These are phyloP conservation scores for Pyrenochaeta sp. DNA, from an alignment of 2,329 filamentous ascomycete species.

Conservation along the genomic window DNA sequence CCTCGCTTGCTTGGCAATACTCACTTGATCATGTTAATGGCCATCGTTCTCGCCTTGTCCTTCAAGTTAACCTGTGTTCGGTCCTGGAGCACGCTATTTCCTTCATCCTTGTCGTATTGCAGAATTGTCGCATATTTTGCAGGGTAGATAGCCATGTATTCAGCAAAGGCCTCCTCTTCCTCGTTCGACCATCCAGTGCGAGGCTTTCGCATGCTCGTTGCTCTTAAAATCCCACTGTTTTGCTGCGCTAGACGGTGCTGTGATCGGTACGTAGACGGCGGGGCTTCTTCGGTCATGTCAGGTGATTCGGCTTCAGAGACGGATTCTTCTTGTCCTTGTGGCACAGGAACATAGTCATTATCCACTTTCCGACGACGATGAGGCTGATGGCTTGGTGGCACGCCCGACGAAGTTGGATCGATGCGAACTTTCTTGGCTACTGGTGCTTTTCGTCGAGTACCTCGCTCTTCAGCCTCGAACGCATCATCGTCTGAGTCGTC, in stretches of 20 bases:
- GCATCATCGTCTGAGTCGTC: slow-evolving; percentile 50
- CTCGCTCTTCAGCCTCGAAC: slow-evolving; percentile 54
- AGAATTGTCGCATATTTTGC: slow-evolving; percentile 59
- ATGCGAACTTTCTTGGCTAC: slow-evolving; percentile 39
- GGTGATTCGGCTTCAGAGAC: slow-evolving; percentile 34
- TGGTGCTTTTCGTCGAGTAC: slow-evolving; percentile 44
- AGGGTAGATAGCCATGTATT: slow-evolving; percentile 58
- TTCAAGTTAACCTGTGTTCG: slow-evolving; percentile 63
- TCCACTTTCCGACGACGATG: slow-evolving; percentile 5
- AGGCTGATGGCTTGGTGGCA: slow-evolving; percentile 42
- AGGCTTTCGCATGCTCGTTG: slow-evolving; percentile 17
- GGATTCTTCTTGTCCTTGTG: slow-evolving; percentile 25
- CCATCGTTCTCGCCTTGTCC: slow-evolving; percentile 55
- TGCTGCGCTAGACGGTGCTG: slow-evolving; percentile 29
- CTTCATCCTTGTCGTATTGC: slow-evolving; percentile 22
- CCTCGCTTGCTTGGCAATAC: slow-evolving; percentile 8
- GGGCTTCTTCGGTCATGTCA: slow-evolving; percentile 36
- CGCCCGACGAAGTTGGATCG: slow-evolving; percentile 27
- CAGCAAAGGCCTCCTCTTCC: slow-evolving; percentile 55
- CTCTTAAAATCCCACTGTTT: slow-evolving; percentile 10
- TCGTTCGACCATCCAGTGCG: slow-evolving; percentile 33
- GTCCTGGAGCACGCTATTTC: slow-evolving; percentile 34
- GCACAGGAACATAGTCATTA: slow-evolving; percentile 1
- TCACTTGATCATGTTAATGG: slow-evolving; percentile 51
- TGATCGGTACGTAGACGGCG: slow-evolving; percentile 22